Conservation (phyloP, 2,329 filamentous ascomycete genomes). For the Fonsecaea monophora region DNA sequence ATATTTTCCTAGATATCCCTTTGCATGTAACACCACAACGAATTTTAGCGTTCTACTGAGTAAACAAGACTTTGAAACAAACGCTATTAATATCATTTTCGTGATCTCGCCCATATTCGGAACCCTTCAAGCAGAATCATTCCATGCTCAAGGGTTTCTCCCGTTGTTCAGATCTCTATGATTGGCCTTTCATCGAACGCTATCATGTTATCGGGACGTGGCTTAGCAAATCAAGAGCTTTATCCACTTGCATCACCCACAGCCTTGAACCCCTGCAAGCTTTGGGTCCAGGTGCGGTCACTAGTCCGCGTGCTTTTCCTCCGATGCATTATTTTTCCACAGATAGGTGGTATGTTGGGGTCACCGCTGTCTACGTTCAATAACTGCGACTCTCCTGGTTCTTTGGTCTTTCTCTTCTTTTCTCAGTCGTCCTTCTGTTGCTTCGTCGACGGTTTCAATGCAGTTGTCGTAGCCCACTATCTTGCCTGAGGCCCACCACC, state of each 20-base stretch:
- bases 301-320: conserved; percentile 25
- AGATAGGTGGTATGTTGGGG: conserved; percentile 13
- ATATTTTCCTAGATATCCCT: conserved; percentile 11
- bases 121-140: too few species aligned
- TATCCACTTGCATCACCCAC: not conserved
- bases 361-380: conserved; percentile 4
- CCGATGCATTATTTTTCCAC: not conserved
- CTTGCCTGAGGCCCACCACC: conserved; percentile 2
- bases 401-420: not conserved
- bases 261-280: not conserved
- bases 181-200: not conserved
- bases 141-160: not conserved
- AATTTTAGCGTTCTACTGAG: conserved; percentile 1
- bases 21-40: conserved; percentile 10
- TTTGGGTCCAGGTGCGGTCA: conserved; percentile 25
- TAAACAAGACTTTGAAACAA: not conserved
- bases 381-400: not conserved
- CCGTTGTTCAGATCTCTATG: not conserved
- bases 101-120: not conserved
- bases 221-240: not conserved
- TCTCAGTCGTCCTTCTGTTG: not conserved
- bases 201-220: conserved; percentile 18
- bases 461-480: not conserved
- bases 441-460: not conserved
- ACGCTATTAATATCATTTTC: not conserved